A percentile compares a stretch with the other conserved stretches of the same genome.
These are phyloP conservation scores for Chimonanthus praecox DNA, from an alignment of 164 flowering plant species.

Conservation along the genomic window DNA sequence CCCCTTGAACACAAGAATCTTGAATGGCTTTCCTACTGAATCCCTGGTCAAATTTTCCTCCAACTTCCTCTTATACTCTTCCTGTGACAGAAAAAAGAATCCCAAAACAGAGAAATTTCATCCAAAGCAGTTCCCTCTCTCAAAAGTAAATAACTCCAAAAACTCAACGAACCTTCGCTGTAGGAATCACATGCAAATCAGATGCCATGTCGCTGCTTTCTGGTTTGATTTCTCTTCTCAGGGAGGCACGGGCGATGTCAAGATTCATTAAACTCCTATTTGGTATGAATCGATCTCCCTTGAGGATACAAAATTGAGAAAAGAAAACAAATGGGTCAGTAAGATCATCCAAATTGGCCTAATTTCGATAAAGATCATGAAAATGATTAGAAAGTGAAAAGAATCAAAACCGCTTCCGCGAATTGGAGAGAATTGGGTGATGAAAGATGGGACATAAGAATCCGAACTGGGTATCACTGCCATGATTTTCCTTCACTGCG, in stretches of 20 bases:
- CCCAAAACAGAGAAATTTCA: neutral
- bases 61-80: conserved; percentile 26
- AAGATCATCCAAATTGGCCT: neutral
- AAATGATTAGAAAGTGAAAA: neutral
- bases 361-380: neutral
- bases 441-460: conserved; percentile 41
- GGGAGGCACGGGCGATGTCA: conserved; percentile 36
- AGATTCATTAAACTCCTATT: conserved; percentile 61
- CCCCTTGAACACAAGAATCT: conserved; percentile 52
- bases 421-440: conserved; percentile 20
- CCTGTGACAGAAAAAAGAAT: conserved; percentile 17
- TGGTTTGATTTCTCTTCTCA: conserved; percentile 25
- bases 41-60: conserved; percentile 33
- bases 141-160: conserved; percentile 4
- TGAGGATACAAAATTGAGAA: neutral
- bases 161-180: conserved; percentile 16
- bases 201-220: neutral
- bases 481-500: neutral
- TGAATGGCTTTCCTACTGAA: conserved; percentile 44
- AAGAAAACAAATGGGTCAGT: neutral
- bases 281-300: conserved; percentile 62
- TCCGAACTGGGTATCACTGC: conserved; percentile 18
- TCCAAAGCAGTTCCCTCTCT: neutral
- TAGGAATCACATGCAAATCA: conserved; percentile 3
- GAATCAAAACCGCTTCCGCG: conserved; percentile 31